Base-by-base conservation (phyloP, 805 yeast species). In the Cyberlindnera maclurae region DNA sequence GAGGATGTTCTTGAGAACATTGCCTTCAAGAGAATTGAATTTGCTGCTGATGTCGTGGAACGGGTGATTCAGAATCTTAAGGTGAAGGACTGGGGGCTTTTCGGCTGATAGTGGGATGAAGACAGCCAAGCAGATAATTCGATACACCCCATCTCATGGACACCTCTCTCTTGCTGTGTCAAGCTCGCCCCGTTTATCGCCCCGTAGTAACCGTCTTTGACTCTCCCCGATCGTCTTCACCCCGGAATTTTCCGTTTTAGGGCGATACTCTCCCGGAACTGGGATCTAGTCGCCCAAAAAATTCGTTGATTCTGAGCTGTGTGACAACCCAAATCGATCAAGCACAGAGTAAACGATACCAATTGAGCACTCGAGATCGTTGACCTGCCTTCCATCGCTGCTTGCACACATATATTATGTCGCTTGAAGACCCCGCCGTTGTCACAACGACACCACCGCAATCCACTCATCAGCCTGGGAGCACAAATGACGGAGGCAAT, bases 31-130 rank as follows among this genome's bases (percentile, higher is more conserved):
- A 58, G 67, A 43, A 55, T 64, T n/a, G 38, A 46, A 2, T 34
- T 45, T 5, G 66, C 56, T 7, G 46, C 54, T 17, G 29, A 20
- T 2, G 55, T 54, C 3, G 55, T 65, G 3, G 34, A 39, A 15
- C 45, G 45, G n/a, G 43, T 55, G 9, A 30, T 64, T 4, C 38
- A 40, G 12, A 49, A 58, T 10, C 51, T 70, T 31, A 52, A 58
- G 33, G 63, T 77, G n/a, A 51, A 59, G 15, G 64, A 72, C 44
- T 73, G 79, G 77, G 54, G 49, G 1, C 54, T 74, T 22, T 74
- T 74, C 51, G 70, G 67, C 3, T 62, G 28, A 40, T 20, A 12
- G 6, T 32, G 26, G 27, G 17, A 11, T 12, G 12, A 5, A 20
- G 8, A 20, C 8, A 5, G 24, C 5, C 8, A 20, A 20, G 8